Evolutionary conservation across 2,329 filamentous ascomycete species (phyloP).

Genomic region (Sporothrix luriei): DNA sequence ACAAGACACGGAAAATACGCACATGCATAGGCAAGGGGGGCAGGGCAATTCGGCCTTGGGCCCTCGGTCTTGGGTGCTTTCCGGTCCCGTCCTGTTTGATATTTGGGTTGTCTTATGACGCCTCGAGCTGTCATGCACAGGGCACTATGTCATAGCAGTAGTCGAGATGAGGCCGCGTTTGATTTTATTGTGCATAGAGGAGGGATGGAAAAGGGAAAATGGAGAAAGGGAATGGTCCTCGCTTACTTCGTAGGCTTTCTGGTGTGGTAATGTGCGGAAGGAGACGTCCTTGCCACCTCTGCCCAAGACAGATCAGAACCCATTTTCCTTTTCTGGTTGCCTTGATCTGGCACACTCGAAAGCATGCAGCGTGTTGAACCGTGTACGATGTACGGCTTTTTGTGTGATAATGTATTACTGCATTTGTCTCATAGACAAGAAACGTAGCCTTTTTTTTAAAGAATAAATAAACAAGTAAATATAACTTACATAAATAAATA

Average conservation of each 20-base stretch:
- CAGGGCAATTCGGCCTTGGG: neutral
- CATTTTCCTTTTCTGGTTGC: neutral
- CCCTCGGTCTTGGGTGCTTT: neutral
- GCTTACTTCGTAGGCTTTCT: neutral
- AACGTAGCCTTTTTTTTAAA: no score
- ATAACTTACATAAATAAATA: no score
- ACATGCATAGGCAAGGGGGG: conserved; percentile 20
- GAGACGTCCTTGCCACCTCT: conserved; percentile 3
- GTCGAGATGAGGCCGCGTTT: neutral
- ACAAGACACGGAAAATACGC: conserved; percentile 16
- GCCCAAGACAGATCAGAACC: neutral
- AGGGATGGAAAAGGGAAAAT: neutral
- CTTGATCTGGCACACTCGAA: no score
- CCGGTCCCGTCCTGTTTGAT: neutral
- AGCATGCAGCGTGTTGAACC: no score
- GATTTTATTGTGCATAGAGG: conserved; percentile 11
- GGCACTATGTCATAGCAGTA: no score
- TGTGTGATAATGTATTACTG: no score
- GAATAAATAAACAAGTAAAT: no score
- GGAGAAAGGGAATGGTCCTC: neutral
- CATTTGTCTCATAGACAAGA: no score
- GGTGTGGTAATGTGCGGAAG: conserved; percentile 16
- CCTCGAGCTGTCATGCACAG: neutral
- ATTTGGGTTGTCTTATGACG: neutral
- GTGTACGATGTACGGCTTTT: no score